Base-by-base conservation (phyloP, 139 green algal species). In the Picochlorum sp. region DNA sequence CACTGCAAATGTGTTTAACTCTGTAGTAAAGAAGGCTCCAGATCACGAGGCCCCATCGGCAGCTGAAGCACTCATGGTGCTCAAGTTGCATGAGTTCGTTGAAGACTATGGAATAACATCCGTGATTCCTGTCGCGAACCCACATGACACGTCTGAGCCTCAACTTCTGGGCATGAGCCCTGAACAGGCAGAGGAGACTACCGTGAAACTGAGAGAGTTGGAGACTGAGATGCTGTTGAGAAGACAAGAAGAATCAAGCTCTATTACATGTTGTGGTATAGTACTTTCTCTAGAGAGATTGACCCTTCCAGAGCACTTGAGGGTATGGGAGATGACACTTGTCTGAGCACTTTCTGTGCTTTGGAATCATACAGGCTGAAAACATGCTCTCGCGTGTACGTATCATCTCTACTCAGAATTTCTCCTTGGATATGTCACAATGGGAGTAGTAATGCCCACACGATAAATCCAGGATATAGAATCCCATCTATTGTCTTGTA, bases 91-190 rank as follows among this genome's bases (percentile, higher is more conserved):
- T 20, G 28, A 67, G 45, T 67, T 52, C 16, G 18, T 67, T 7
- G 60, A 67, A 29, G 16, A 12, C 28, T 33, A 39, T 14, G 47
- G 47, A 25, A 67, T 67, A 12, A 31, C 31, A 26, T 54, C 61
- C 13, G 61, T 68, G 33, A 33, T 68, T 29, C 61, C 61, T 20
- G 60, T 74, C 12, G 31, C 22, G 0, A 41, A 59, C 1, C 67
- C 67, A 36, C 62, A 69, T 35, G 60, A 69, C 33, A 69, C 67
- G 3, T 16, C 33, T 1, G 67, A 74, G 59, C 67, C 67, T 45
- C 60, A 74, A 58, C 59, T 74, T 40, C 53, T 74, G 16, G 39
- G 39, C 30, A 74, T 74, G 67, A 69, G 60, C 45, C 67, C 67
- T 4, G 67, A 74, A 43, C 58, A 73, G 55, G 67, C 67, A 3